These are phyloP conservation scores for Turritis glabra DNA, from an alignment of 345 rosid species.

Conservation along the genomic window DNA sequence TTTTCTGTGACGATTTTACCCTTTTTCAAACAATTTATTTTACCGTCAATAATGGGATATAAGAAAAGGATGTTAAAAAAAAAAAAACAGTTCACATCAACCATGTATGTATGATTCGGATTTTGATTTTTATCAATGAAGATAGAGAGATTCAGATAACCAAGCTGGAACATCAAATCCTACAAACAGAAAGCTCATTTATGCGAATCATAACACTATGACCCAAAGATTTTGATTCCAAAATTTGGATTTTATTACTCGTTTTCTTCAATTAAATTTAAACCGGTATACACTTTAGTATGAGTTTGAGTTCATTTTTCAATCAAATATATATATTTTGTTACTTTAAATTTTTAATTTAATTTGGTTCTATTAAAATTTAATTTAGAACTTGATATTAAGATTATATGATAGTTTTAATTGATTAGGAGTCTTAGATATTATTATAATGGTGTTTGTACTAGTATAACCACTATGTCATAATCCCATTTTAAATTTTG, in stretches of 20 bases:
- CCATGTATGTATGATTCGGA: neutral
- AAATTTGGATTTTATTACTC: neutral
- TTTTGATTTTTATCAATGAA: neutral
- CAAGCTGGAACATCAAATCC: neutral
- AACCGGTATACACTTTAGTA: neutral
- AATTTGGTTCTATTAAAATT: neutral
- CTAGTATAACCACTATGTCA: too few relatives aligned
- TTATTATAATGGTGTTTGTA: neutral
- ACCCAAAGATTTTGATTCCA: neutral
- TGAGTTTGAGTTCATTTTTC: conserved; percentile 2
- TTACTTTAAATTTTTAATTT: neutral
- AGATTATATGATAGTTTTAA: neutral
- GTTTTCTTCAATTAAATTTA: neutral
- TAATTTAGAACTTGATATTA: neutral
- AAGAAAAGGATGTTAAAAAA: too few relatives aligned
- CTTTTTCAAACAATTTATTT: neutral
- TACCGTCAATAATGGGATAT: conserved; percentile 6
- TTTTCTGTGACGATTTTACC: conserved; percentile 20
- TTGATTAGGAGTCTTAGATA: neutral
- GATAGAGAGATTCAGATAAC: too few relatives aligned
- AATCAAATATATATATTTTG: too few relatives aligned
- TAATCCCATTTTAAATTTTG: neutral
- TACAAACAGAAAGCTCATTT: neutral
- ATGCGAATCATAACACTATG: neutral
- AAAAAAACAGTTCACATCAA: neutral